Conservation (phyloP, 106 monocot genomes). For the Gastrodia elata region DNA sequence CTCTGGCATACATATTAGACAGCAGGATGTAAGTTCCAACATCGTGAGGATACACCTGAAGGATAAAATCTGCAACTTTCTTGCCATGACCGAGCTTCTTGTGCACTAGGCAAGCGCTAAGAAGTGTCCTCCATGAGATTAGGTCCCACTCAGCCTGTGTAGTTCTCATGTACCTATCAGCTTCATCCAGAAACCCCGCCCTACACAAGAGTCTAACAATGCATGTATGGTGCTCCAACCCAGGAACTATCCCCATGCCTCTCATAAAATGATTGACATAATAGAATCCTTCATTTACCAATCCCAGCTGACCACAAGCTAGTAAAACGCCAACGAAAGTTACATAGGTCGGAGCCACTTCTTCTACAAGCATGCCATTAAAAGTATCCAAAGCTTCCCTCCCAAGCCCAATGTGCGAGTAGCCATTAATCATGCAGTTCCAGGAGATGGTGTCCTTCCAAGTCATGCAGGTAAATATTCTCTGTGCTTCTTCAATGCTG, state of each 20-base stretch:
- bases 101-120: conserved; percentile 43
- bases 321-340: conserved; percentile 57
- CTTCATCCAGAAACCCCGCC: conserved; percentile 40
- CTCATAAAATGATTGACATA: conserved; percentile 42
- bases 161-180: conserved; percentile 35
- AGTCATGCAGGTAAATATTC: conserved; percentile 32
- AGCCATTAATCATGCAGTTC: conserved; percentile 64
- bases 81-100: conserved; percentile 38
- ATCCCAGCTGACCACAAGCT: conserved; percentile 51
- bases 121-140: conserved; percentile 58
- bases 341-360: conserved; percentile 31
- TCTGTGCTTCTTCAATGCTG: conserved; percentile 28
- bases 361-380: conserved; percentile 30
- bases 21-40: conserved; percentile 48
- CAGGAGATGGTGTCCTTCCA: conserved; percentile 45
- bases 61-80: conserved; percentile 36
- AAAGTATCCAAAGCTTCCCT: conserved; percentile 47
- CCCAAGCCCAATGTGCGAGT: conserved; percentile 44
- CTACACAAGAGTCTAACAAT: conserved; percentile 53
- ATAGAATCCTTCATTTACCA: conserved; percentile 42
- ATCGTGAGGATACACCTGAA: conserved; percentile 49
- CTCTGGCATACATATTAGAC: conserved; percentile 64
- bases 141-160: conserved; percentile 42
- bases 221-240: conserved; percentile 66
- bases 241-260: conserved; percentile 32